Conservation (phyloP, 2,329 filamentous ascomycete species). For the Ceratocystis diversiconidia region DNA sequence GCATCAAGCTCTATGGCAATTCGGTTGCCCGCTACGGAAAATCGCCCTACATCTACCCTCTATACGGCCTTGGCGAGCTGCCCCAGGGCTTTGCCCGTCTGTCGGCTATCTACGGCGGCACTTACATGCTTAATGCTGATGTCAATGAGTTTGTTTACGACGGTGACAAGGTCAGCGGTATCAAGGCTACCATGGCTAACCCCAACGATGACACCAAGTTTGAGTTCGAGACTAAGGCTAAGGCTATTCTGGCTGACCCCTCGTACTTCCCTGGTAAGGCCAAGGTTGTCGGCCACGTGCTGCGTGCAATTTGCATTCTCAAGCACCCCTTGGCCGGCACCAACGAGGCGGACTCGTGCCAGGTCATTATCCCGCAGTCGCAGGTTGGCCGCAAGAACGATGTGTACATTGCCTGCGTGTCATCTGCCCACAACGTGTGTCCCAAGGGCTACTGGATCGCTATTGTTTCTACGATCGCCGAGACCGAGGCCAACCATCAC, state of each 20-base stretch:
- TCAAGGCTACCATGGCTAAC: conserved; percentile 93
- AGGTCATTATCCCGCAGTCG: conserved; percentile 95
- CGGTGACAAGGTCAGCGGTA: conserved; percentile 72
- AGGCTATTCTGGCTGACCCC: conserved; percentile 90
- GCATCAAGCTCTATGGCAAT: conserved; percentile 92
- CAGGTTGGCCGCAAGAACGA: conserved; percentile 96
- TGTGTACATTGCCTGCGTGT: conserved; percentile 93
- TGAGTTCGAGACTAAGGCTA: conserved; percentile 91
- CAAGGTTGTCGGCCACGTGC: conserved; percentile 72
- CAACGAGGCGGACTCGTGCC: conserved; percentile 73
- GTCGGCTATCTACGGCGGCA: conserved; percentile 95
- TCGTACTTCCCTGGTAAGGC: conserved; percentile 91
- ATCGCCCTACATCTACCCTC: conserved; percentile 97
- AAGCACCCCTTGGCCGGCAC: conserved; percentile 90
- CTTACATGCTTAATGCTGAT: conserved; percentile 97
- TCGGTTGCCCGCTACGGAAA: conserved; percentile 96
- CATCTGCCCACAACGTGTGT: conserved; percentile 92
- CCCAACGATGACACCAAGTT: conserved; percentile 52
- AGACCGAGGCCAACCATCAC: conserved; percentile 84
- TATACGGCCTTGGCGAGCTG: conserved; percentile 92
- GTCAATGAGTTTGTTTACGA: conserved; percentile 85
- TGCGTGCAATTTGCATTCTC: conserved; percentile 94
- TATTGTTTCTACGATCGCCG: conserved; percentile 94
- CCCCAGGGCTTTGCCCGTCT: conserved; percentile 95
- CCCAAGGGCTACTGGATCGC: conserved; percentile 98